Conservation (phyloP, 2,329 filamentous ascomycete species). For the Neofusicoccum kwambonambiense region DNA sequence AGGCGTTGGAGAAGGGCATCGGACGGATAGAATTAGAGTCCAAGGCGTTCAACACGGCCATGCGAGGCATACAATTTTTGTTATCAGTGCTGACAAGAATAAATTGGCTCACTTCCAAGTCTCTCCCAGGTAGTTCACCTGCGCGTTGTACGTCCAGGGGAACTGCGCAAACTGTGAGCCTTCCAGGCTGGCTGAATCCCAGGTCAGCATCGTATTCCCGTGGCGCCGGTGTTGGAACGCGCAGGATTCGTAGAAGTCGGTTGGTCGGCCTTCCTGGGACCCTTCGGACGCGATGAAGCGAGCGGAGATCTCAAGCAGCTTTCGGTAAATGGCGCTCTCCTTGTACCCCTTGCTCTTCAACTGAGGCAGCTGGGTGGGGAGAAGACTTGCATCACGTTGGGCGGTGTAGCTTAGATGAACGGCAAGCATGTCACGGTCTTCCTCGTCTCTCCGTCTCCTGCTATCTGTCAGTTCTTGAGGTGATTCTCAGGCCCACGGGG, state of each 20-base stretch:
- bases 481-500: too few species aligned
- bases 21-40: not conserved
- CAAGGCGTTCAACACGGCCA: not conserved
- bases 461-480: too few species aligned
- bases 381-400: not conserved
- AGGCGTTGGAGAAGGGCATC: not conserved
- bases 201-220: conserved; percentile 4
- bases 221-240: not conserved
- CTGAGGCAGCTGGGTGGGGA: not conserved
- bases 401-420: conserved; percentile 4
- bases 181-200: not conserved
- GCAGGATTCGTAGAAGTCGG: conserved; percentile 4
- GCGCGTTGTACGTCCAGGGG: conserved; percentile 7
- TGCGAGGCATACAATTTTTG: not conserved
- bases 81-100: not conserved
- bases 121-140: conserved; percentile 8
- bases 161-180: not conserved
- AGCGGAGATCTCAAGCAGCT: not conserved
- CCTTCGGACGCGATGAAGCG: not conserved
- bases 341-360: not conserved
- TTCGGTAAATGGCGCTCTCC: not conserved
- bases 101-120: not conserved
- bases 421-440: conserved; percentile 1
- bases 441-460: not conserved
- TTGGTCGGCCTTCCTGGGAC: not conserved